These are phyloP conservation scores for Saccharomycopsis sp. DNA, from an alignment of 805 yeast species.

Conservation along the genomic window DNA sequence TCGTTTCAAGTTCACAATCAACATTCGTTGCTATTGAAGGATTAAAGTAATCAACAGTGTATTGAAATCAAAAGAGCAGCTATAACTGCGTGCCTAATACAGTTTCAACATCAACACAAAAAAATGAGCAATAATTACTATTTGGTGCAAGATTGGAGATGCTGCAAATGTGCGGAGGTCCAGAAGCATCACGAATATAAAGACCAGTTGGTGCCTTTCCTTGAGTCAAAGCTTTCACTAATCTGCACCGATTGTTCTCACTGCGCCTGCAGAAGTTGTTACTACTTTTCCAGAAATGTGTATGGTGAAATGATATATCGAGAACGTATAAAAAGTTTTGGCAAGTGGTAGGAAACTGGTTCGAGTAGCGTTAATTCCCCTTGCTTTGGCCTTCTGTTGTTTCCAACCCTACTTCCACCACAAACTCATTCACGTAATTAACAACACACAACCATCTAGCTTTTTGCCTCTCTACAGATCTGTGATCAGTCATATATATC, in stretches of 20 bases:
- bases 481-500: not conserved
- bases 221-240: constrained; percentile 11
- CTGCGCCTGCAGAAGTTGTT: constrained; percentile 16
- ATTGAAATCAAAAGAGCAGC: no score
- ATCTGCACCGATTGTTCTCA: constrained; percentile 16
- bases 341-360: constrained; percentile 10
- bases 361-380: not conserved
- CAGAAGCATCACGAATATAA: constrained; percentile 13
- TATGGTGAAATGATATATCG: constrained; percentile 18
- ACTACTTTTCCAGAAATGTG: constrained; percentile 15
- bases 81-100: no score
- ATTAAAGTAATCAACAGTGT: no score
- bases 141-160: constrained; percentile 19
- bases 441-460: no score
- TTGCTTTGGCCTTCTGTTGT: no score
- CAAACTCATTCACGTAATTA: no score
- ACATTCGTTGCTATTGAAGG: no score
- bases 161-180: constrained; percentile 16
- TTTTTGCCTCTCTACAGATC: not conserved
- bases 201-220: constrained; percentile 16
- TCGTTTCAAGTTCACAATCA: no score
- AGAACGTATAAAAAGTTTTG: constrained; percentile 15
- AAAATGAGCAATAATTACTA: constrained; percentile 3
- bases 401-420: no score
- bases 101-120: no score